Evolutionary conservation across 345 rosid species (phyloP), one percentile per base, ranked within the genome.

Genomic region (Heritiera fomes): DNA sequence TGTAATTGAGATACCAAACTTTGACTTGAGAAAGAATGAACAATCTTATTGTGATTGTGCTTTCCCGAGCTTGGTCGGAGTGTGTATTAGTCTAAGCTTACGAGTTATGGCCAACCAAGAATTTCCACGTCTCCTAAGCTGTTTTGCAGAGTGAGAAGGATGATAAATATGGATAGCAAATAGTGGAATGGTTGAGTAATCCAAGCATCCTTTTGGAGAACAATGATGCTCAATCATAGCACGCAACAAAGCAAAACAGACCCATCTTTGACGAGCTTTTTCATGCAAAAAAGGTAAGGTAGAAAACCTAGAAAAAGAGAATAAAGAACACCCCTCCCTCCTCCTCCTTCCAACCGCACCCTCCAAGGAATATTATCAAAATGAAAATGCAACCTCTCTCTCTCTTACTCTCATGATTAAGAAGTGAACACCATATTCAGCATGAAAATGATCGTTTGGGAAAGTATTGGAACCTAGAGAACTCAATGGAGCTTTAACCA

Each of bases 171-270:
- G 65, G 72, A 75, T 47, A 14, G 41, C 59, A 61, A 75, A 46
- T 75, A 75, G 58, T 75, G 53, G 14, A 46, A 58, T 4, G 70
- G 70, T 75, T 75, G 78, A 75, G 70, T 20, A 75, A 23, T 61
- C 61, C 69, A 62, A 7, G 46, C 70, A 60, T 14, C 30, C 78
- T 75, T 75, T 61, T 46, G 45, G 58, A 7, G 78, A 75, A 75
- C 47, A 75, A 75, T 75, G 78, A 75, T 75, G 58, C 46, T 61
- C 41, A 75, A 69, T 75, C 78, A 75, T 75, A 10, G 30, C 70
- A 75, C 78, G 56, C 70, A 75, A 75, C 55, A 75, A 59, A 73
- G 17, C 64, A 32, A 71, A 52, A 28, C 61, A 52, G 45, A 32
- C 45, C 58, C 74, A 46, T 52, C 0, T 28, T 30, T 32, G 17